Percentiles rank a stretch among this genome's conserved stretches.
These are phyloP conservation scores for Nakazawaea wyomingensis DNA, from an alignment of 805 yeast genomes.

Conservation along the genomic window DNA sequence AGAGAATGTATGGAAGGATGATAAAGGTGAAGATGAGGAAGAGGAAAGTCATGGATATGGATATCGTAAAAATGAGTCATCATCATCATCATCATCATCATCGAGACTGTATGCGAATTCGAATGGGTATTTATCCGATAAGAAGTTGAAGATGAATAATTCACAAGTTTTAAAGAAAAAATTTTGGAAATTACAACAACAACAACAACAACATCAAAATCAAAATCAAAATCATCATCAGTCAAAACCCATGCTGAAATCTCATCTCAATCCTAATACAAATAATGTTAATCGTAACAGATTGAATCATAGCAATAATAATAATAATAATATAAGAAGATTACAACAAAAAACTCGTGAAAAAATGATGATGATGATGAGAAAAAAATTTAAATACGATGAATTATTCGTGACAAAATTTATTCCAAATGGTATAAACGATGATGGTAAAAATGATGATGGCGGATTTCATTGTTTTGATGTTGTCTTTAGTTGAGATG, in stretches of 20 bases:
- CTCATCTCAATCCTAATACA: no score
- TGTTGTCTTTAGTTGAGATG: background rate
- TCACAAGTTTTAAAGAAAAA: background rate
- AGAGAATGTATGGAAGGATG: conserved; percentile 5
- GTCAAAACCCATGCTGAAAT: no score
- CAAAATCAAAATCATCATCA: no score
- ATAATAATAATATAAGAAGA: no score
- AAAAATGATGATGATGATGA: no score
- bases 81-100: no score
- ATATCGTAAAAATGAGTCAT: no score
- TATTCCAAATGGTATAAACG: background rate
- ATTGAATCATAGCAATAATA: no score
- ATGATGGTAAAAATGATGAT: background rate
- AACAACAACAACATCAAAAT: no score
- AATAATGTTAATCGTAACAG: no score
- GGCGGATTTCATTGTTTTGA: background rate
- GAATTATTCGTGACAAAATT: conserved; percentile 6
- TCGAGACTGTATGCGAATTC: background rate
- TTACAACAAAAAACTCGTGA: no score
- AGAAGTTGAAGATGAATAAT: conserved; percentile 7
- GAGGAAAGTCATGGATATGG: no score
- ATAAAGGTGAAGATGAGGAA: background rate
- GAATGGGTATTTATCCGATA: conserved; percentile 2
- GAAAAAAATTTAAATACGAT: conserved; percentile 3
- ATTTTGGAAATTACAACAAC: background rate